Evolutionary conservation across 176 grass and related monocot species (phyloP).

Genomic region (Hordeum marinum): DNA sequence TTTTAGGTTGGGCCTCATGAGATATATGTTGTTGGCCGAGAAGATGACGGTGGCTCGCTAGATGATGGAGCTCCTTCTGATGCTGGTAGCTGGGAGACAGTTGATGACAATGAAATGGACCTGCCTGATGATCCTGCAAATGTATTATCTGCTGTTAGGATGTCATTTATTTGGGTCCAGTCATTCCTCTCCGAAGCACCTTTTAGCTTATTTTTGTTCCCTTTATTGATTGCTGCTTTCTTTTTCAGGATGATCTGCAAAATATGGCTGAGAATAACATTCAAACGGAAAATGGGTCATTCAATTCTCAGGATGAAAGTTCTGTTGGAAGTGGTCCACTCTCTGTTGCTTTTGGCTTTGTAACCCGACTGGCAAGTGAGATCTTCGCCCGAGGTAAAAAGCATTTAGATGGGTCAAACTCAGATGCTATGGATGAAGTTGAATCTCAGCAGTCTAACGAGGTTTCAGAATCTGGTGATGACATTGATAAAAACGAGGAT

Average conservation of each 20-base stretch:
- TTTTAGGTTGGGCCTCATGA: slow-evolving; percentile 89
- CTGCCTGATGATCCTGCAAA: slow-evolving; percentile 50
- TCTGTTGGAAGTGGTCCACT: slow-evolving; percentile 53
- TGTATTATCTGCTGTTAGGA: slow-evolving; percentile 41
- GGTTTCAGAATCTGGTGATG: slow-evolving; percentile 64
- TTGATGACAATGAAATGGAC: slow-evolving; percentile 81
- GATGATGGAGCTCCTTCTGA: slow-evolving; percentile 58
- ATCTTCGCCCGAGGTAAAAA: slow-evolving; percentile 81
- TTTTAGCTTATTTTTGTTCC: slow-evolving; percentile 12
- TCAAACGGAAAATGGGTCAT: slow-evolving; percentile 41
- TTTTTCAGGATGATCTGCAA: slow-evolving; percentile 33
- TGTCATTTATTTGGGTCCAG: neutral
- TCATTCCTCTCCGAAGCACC: neutral
- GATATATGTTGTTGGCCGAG: slow-evolving; percentile 84
- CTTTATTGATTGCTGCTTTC: slow-evolving; percentile 15
- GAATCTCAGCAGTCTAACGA: slow-evolving; percentile 42
- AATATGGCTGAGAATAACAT: slow-evolving; percentile 19
- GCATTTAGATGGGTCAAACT: slow-evolving; percentile 54
- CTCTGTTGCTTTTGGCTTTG: slow-evolving; percentile 71
- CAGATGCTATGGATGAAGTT: slow-evolving; percentile 58
- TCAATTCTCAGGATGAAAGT: slow-evolving; percentile 42
- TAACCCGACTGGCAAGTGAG: slow-evolving; percentile 59
- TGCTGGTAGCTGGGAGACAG: slow-evolving; percentile 94
- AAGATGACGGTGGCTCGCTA: slow-evolving; percentile 71
- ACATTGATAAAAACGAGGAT: slow-evolving; percentile 37